Base-by-base conservation (phyloP, 805 yeast species). In the Hagleromyces aurorensis region DNA sequence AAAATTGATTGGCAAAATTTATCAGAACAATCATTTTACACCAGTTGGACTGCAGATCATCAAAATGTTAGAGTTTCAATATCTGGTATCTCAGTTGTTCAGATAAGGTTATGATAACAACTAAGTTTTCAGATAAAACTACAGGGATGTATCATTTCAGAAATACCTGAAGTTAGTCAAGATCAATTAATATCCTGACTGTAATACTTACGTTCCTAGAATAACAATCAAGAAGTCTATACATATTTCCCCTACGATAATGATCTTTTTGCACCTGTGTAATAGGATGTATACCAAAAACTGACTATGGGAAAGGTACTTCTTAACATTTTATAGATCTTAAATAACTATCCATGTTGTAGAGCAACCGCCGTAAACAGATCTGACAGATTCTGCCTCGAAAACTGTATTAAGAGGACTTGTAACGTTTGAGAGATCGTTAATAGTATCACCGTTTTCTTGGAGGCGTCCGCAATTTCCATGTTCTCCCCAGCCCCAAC, bases 401-500 rank as follows among this genome's bases (percentile, higher is more conserved):
- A 43, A 29, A 5, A 49, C 21, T 5, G 19, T 24, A 22, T 51
- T 48, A 9, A 49, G 25, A 3, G 43, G 42, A 25, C 52, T 49
- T 5, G 30, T 27, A 14, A 34, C 38, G 33, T 50, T 50, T n/a
- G 53, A 42, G 22, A 31, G 22, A 23, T 50, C 58, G 24, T 50
- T 50, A n/a, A 41, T 30, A 7, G 12, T 29, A 23, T 16, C 21
- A 11, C 25, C 17, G 10, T 21, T 22, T 8, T 20, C 20, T 13
- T 16, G 29, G 25, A 52, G 49, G 1, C 32, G 28, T 0, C 95
- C 94, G 57, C 97, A 89, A 50, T 89, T 89, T 0, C 98, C 98
- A 55, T 89, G 98, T 48, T 91, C 97, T 9, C 96, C 96, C 98
- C 98, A 89, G 1, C 98, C 98, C 97, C 97, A 91, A 2, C 87